These are phyloP conservation scores for Leccinum boreale DNA, from an alignment of 768 basidiomycete genomes.

Conservation along the genomic window DNA sequence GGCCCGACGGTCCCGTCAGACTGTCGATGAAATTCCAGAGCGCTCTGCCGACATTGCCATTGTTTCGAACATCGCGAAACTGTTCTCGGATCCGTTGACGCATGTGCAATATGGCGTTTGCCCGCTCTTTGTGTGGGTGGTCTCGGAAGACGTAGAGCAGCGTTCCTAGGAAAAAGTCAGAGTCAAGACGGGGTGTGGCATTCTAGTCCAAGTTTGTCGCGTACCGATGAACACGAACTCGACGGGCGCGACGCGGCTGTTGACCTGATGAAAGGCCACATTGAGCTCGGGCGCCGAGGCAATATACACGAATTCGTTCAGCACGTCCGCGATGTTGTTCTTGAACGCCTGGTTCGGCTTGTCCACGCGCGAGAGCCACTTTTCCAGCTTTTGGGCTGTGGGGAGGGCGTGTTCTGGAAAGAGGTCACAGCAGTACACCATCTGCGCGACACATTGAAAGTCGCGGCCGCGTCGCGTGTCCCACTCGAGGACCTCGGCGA, in stretches of 20 bases:
- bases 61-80: conserved; percentile 65
- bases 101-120: conserved; percentile 54
- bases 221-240: conserved; percentile 82
- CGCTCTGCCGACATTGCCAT: conserved; percentile 48
- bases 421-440: conserved; percentile 65
- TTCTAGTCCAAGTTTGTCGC: conserved; percentile 4
- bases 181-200: background rate
- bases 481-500: conserved; percentile 55
- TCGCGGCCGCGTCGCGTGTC: conserved; percentile 69
- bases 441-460: conserved; percentile 69
- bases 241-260: conserved; percentile 63
- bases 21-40: conserved; percentile 58
- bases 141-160: conserved; percentile 56
- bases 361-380: conserved; percentile 34
- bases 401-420: conserved; percentile 47
- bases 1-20: conserved; percentile 32
- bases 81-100: conserved; percentile 52
- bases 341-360: conserved; percentile 50
- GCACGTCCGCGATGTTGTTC: conserved; percentile 46
- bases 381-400: conserved; percentile 54
- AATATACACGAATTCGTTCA: conserved; percentile 54
- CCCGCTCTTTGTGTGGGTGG: conserved; percentile 41
- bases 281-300: conserved; percentile 41
- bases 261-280: conserved; percentile 50
- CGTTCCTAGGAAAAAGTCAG: conserved; percentile 47